Conservation (phyloP, 2,329 filamentous ascomycete genomes). For the Basipetospora chlamydospora region DNA sequence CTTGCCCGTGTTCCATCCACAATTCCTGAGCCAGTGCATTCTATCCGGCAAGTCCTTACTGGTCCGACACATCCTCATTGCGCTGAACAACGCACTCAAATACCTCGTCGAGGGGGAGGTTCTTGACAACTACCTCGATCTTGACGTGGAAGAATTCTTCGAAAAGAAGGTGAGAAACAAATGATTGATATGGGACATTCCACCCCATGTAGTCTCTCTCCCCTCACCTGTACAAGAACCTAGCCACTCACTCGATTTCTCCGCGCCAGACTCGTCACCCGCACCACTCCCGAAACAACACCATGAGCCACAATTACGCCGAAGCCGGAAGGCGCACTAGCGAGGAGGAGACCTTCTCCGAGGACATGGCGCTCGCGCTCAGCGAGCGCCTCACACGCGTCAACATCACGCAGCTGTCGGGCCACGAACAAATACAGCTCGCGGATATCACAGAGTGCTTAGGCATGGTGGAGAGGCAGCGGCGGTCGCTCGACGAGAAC, state of each 20-base stretch:
- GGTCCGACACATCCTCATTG: constrained; percentile 59
- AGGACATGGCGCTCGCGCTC: constrained; percentile 53
- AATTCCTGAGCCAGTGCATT: constrained; percentile 77
- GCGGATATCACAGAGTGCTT: constrained; percentile 76
- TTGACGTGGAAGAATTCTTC: constrained; percentile 47
- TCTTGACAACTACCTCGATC: constrained; percentile 63
- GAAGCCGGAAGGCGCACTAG: too few species aligned
- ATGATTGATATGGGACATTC: too few species aligned
- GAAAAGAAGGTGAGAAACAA: constrained; percentile 11
- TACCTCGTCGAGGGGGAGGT: constrained; percentile 70
- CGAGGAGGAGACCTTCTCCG: constrained; percentile 50
- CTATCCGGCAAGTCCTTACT: constrained; percentile 59
- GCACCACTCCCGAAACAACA: too few species aligned
- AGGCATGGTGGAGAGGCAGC: constrained; percentile 71
- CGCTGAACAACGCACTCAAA: constrained; percentile 62
- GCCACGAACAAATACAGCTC: constrained; percentile 73
- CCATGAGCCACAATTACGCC: too few species aligned
- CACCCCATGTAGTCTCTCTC: too few species aligned
- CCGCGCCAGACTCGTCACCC: too few species aligned
- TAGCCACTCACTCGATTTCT: too few species aligned
- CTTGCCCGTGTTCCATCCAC: constrained; percentile 81
- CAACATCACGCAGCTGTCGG: constrained; percentile 65
- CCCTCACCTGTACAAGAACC: too few species aligned
- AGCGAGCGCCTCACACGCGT: constrained; percentile 64
- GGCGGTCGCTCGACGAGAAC: constrained; percentile 80